phyloP scores from a whole-genome alignment of 2,329 filamentous ascomycete genomes.

The Paecilomyces sp. region DNA sequence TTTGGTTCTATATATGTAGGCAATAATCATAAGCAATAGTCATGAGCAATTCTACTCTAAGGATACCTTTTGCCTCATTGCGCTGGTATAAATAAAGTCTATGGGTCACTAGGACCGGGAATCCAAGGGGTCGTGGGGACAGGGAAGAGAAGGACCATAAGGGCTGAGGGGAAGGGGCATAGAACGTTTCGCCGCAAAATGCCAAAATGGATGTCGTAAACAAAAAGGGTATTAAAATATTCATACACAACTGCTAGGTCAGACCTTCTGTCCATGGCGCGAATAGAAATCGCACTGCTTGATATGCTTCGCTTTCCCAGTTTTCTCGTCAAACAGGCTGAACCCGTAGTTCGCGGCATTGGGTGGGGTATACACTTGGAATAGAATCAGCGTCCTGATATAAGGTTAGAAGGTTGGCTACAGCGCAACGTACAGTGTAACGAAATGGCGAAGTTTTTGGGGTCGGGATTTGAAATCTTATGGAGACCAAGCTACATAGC shows the following conservation, averaged over 20 bases:
- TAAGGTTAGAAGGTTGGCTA: background rate
- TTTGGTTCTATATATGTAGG: too few species aligned
- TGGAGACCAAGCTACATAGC: slow-evolving; percentile 65
- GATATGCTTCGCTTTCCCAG: slow-evolving; percentile 66
- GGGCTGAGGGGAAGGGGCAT: background rate
- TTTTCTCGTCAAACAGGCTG: slow-evolving; percentile 70
- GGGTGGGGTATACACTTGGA: slow-evolving; percentile 71
- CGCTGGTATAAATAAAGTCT: background rate
- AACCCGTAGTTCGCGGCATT: slow-evolving; percentile 80
- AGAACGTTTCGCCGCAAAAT: background rate
- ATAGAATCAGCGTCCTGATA: slow-evolving; percentile 1
- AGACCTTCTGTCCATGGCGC: slow-evolving; percentile 35
- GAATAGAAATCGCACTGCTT: slow-evolving; percentile 68
- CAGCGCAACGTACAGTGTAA: slow-evolving; percentile 56
- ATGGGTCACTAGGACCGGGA: background rate
- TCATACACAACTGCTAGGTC: slow-evolving; percentile 2
- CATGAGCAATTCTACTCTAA: too few species aligned
- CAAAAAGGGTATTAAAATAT: background rate
- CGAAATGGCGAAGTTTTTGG: slow-evolving; percentile 69
- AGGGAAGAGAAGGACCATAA: background rate
- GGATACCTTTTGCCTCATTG: too few species aligned
- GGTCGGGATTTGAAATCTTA: slow-evolving; percentile 67
- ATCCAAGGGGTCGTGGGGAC: background rate
- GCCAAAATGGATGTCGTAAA: background rate
- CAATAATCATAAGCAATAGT: too few species aligned